A percentile compares a stretch with the other conserved stretches of the same genome.
phyloP scores from a whole-genome alignment of 1,284 basidiomycete species.

The Tilletia indica region DNA sequence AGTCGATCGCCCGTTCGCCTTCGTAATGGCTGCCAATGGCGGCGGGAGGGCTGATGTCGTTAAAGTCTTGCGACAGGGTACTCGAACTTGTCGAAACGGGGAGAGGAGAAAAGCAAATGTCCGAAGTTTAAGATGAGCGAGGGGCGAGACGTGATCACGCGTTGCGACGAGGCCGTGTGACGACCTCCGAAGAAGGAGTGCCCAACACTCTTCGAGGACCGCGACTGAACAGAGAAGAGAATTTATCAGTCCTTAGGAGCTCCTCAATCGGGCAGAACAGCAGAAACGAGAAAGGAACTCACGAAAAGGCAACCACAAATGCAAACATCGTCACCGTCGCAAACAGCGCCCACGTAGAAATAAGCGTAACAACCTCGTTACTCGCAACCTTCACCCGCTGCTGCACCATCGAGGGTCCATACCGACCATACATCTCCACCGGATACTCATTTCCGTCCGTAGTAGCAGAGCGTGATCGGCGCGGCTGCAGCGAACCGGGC shows the following conservation, averaged over 20 bases:
- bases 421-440: conserved; percentile 36
- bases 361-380: conserved; percentile 38
- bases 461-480: background rate
- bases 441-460: conserved; percentile 41
- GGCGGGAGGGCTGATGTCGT: no score
- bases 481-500: background rate
- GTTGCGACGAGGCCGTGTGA: background rate
- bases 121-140: background rate
- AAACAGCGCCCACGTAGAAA: conserved; percentile 44
- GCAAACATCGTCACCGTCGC: conserved; percentile 44
- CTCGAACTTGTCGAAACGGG: no score
- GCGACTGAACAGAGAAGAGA: conserved; percentile 1
- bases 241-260: background rate
- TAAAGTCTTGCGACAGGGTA: no score
- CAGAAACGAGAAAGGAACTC: background rate
- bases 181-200: background rate
- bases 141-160: background rate
- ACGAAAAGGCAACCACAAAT: conserved; percentile 36
- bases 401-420: conserved; percentile 41
- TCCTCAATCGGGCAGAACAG: background rate
- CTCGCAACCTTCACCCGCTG: conserved; percentile 35
- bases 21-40: no score
- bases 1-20: no score
- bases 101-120: no score
- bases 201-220: conserved; percentile 19